Conservation (phyloP, 495 filamentous ascomycete species). For the Aspergillus mulundensis region DNA sequence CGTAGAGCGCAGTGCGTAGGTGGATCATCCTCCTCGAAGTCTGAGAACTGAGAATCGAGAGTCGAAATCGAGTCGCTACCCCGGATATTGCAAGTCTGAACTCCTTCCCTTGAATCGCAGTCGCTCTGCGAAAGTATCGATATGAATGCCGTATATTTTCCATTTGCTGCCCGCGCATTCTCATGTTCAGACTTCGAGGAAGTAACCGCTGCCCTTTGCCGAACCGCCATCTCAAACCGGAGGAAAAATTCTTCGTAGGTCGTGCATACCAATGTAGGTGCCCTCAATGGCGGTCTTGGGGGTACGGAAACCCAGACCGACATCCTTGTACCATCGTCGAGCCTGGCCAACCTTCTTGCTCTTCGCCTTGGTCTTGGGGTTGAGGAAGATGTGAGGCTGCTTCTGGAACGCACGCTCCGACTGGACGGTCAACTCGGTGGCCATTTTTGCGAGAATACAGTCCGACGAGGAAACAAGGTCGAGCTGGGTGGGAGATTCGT, state of each 20-base stretch:
- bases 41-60: conserved; percentile 9
- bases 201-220: conserved; percentile 13
- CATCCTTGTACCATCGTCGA: conserved; percentile 99
- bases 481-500: conserved; percentile 34
- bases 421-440: conserved; percentile 97
- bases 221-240: conserved; percentile 19
- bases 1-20: background rate
- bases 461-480: conserved; percentile 41
- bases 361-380: conserved; percentile 85
- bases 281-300: conserved; percentile 97
- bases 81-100: background rate
- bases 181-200: conserved; percentile 28
- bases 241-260: conserved; percentile 26
- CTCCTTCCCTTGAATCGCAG: background rate
- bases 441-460: conserved; percentile 74
- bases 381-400: conserved; percentile 99
- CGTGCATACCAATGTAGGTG: conserved; percentile 90
- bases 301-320: conserved; percentile 97
- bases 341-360: conserved; percentile 79
- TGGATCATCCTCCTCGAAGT: conserved; percentile 1
- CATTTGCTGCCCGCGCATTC: conserved; percentile 4
- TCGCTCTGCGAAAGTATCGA: background rate
- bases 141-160: background rate
- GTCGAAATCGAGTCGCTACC: background rate
- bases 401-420: conserved; percentile 98